Conservation (phyloP, 2,329 filamentous ascomycete genomes). For the Pseudocercospora eumusae region DNA sequence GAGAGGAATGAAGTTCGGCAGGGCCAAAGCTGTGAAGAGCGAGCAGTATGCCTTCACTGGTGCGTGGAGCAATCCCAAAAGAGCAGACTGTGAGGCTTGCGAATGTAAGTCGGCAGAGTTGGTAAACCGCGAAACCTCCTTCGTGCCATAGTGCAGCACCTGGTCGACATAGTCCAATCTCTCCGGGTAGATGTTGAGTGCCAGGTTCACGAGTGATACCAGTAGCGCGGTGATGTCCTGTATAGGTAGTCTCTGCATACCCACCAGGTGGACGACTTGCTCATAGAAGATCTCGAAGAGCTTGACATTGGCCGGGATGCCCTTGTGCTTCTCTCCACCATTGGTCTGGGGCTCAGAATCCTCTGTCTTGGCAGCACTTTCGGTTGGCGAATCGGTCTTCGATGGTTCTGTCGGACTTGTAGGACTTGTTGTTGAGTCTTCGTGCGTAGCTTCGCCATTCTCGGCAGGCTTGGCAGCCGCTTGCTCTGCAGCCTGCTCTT, state of each 20-base stretch:
- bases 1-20: conserved; percentile 88
- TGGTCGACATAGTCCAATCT: conserved; percentile 93
- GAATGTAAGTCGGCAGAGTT: conserved; percentile 97
- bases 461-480: conserved; percentile 29
- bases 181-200: conserved; percentile 93
- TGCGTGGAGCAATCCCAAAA: conserved; percentile 85
- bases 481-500: conserved; percentile 50
- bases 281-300: conserved; percentile 97
- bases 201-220: conserved; percentile 90
- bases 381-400: conserved; percentile 28
- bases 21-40: conserved; percentile 90
- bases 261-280: conserved; percentile 90
- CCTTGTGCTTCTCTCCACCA: conserved; percentile 51
- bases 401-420: conserved; percentile 34
- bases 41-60: conserved; percentile 88
- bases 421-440: conserved; percentile 28
- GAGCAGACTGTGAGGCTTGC: conserved; percentile 79
- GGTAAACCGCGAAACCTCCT: conserved; percentile 82
- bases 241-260: conserved; percentile 84
- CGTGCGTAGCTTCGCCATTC: conserved; percentile 33
- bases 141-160: conserved; percentile 81
- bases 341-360: conserved; percentile 39
- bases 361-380: conserved; percentile 33
- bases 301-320: conserved; percentile 75
- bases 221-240: conserved; percentile 92